Conservation (phyloP, 441 rosid species). For the Mallotus japonicus region DNA sequence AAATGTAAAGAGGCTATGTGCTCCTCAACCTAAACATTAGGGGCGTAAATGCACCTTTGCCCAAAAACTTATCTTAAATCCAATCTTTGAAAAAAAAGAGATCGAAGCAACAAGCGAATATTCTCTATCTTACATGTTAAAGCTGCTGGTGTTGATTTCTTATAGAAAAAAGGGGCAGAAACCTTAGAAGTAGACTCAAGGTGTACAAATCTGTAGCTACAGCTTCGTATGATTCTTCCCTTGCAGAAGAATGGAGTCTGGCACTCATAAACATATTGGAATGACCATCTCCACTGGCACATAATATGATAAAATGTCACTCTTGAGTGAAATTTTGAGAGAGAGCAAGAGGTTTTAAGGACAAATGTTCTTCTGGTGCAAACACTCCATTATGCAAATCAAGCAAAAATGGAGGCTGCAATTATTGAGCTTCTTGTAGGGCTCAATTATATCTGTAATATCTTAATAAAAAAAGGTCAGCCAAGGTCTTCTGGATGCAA, state of each 20-base stretch:
- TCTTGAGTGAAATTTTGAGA: conserved; percentile 52
- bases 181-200: conserved; percentile 41
- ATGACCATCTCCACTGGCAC: conserved; percentile 67
- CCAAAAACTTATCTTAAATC: no score
- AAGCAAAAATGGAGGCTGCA: conserved; percentile 60
- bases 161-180: no score
- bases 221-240: conserved; percentile 40
- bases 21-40: no score
- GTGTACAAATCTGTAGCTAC: conserved; percentile 31
- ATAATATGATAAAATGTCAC: conserved; percentile 57
- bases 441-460: conserved; percentile 45
- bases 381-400: conserved; percentile 60
- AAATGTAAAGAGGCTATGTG: no score
- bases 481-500: not conserved
- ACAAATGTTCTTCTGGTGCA: conserved; percentile 55
- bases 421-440: conserved; percentile 61
- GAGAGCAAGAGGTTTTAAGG: conserved; percentile 39
- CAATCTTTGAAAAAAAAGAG: no score
- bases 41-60: no score
- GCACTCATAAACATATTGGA: conserved; percentile 41
- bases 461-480: conserved; percentile 19
- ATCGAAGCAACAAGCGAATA: no score
- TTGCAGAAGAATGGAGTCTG: conserved; percentile 44
- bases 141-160: no score
- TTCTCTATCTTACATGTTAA: no score